A percentile compares a stretch with the other conserved stretches of the same genome.
Conservation (phyloP, 1,284 basidiomycete genomes). For the Cystobasidium slooffiae region DNA sequence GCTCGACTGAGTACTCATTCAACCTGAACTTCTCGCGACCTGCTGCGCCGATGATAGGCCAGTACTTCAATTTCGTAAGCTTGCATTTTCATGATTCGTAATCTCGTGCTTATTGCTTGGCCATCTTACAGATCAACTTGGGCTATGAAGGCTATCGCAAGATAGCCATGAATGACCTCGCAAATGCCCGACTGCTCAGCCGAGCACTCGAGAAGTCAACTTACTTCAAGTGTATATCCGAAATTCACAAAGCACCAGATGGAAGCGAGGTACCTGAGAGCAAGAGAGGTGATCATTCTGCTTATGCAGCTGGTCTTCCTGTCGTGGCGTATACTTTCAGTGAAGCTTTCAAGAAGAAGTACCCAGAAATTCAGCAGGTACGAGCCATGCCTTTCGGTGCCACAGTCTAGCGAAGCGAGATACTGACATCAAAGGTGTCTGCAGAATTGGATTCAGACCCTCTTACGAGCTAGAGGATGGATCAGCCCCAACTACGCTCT, state of each 20-base stretch:
- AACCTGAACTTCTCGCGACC: conserved; percentile 94
- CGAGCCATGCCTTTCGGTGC: too few species aligned
- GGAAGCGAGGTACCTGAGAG: conserved; percentile 32
- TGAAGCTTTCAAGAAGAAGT: conserved; percentile 69
- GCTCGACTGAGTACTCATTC: conserved; percentile 71
- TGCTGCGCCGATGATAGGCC: conserved; percentile 84
- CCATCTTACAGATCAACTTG: conserved; percentile 66
- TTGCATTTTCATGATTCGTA: conserved; percentile 23
- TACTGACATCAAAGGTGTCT: too few species aligned
- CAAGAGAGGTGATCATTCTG: conserved; percentile 40
- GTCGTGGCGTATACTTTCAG: conserved; percentile 89
- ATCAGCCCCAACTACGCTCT: conserved; percentile 69
- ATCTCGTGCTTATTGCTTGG: conserved; percentile 44
- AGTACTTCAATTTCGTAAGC: conserved; percentile 76
- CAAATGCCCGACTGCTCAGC: conserved; percentile 76
- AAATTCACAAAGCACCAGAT: conserved; percentile 44
- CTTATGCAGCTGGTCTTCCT: conserved; percentile 77
- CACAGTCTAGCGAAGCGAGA: too few species aligned
- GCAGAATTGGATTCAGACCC: conserved; percentile 87
- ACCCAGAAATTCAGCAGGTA: conserved; percentile 64
- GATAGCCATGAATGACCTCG: conserved; percentile 71
- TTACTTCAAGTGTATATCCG: conserved; percentile 49
- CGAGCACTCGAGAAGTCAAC: conserved; percentile 74
- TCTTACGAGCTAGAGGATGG: conserved; percentile 76
- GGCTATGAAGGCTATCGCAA: conserved; percentile 80